Evolutionary conservation across 2,329 filamentous ascomycete genomes (phyloP).

Genomic region (Penicillium psychrosexuale): DNA sequence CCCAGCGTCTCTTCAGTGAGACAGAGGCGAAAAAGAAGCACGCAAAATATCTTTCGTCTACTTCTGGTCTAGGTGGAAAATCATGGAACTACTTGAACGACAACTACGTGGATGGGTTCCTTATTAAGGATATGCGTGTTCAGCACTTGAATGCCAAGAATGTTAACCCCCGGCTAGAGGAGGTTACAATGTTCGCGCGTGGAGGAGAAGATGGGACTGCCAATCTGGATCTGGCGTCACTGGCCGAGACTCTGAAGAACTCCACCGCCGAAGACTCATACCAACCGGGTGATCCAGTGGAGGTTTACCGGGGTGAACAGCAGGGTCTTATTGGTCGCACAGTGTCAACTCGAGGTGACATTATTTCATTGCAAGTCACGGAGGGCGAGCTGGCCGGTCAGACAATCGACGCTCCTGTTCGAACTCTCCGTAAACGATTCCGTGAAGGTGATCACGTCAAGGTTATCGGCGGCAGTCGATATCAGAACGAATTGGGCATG

Average conservation of each 20-base stretch:
- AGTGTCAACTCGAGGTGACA: slow-evolving; percentile 81
- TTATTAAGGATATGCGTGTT: slow-evolving; percentile 90
- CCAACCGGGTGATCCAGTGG: slow-evolving; percentile 89
- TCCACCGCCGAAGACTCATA: slow-evolving; percentile 79
- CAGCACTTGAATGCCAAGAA: slow-evolving; percentile 81
- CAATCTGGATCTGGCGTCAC: slow-evolving; percentile 84
- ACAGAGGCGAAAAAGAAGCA: slow-evolving; percentile 87
- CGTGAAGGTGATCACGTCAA: slow-evolving; percentile 94
- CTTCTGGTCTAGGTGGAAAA: slow-evolving; percentile 57
- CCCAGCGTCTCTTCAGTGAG: slow-evolving; percentile 89
- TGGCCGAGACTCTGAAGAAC: slow-evolving; percentile 86
- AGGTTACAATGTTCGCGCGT: slow-evolving; percentile 90
- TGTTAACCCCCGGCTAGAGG: slow-evolving; percentile 89
- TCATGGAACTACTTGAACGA: slow-evolving; percentile 83
- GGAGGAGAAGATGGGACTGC: slow-evolving; percentile 88
- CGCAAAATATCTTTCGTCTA: slow-evolving; percentile 57
- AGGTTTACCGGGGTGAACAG: slow-evolving; percentile 94
- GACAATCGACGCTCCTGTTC: slow-evolving; percentile 86
- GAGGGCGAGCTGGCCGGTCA: slow-evolving; percentile 80
- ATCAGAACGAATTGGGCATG: slow-evolving; percentile 93
- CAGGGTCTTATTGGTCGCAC: slow-evolving; percentile 84
- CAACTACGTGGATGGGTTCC: slow-evolving; percentile 87
- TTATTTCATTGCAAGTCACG: slow-evolving; percentile 81
- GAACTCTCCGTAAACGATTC: slow-evolving; percentile 90
- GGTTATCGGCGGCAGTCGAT: slow-evolving; percentile 93